phyloP scores from a whole-genome alignment of 768 basidiomycete species.

The Mycena chlorophos region DNA sequence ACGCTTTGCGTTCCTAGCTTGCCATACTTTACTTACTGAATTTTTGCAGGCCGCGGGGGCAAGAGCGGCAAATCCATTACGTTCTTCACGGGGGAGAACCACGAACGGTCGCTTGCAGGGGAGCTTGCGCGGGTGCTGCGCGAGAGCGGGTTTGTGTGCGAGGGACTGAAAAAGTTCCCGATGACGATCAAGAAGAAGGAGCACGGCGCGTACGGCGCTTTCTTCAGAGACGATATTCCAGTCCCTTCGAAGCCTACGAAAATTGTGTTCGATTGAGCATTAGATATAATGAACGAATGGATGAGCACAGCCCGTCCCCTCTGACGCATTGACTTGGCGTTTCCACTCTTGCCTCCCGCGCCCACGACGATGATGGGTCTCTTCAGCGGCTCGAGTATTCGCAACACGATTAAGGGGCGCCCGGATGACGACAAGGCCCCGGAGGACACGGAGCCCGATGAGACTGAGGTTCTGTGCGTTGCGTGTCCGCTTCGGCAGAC shows the following conservation, averaged over 20 bases:
- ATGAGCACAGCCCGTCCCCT: not conserved
- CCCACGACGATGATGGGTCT: slow-evolving; percentile 69
- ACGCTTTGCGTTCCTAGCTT: slow-evolving; percentile 25
- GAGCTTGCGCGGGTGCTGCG: slow-evolving; percentile 89
- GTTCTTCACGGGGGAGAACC: slow-evolving; percentile 90
- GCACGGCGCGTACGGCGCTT: slow-evolving; percentile 87
- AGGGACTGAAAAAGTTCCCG: slow-evolving; percentile 82
- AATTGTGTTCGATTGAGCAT: slow-evolving; percentile 60
- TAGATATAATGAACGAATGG: slow-evolving; percentile 8
- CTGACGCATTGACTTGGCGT: slow-evolving; percentile 2
- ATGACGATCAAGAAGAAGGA: slow-evolving; percentile 97
- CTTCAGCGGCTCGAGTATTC: slow-evolving; percentile 65
- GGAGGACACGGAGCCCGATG: slow-evolving; percentile 84
- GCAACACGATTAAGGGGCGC: slow-evolving; percentile 52
- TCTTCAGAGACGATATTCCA: slow-evolving; percentile 70
- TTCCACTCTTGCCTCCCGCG: too few relatives aligned
- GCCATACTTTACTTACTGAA: slow-evolving; percentile 26
- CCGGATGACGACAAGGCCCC: slow-evolving; percentile 69
- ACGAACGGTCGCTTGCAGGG: slow-evolving; percentile 86
- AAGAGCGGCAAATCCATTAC: slow-evolving; percentile 89
- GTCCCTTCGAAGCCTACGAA: slow-evolving; percentile 66
- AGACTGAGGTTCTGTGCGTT: slow-evolving; percentile 85
- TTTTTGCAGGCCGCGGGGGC: slow-evolving; percentile 75
- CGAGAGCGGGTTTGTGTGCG: slow-evolving; percentile 81
- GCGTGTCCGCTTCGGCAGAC: slow-evolving; percentile 20